These are phyloP conservation scores for Penicillium sp. DNA, from an alignment of 2,329 filamentous ascomycete genomes.

Conservation along the genomic window DNA sequence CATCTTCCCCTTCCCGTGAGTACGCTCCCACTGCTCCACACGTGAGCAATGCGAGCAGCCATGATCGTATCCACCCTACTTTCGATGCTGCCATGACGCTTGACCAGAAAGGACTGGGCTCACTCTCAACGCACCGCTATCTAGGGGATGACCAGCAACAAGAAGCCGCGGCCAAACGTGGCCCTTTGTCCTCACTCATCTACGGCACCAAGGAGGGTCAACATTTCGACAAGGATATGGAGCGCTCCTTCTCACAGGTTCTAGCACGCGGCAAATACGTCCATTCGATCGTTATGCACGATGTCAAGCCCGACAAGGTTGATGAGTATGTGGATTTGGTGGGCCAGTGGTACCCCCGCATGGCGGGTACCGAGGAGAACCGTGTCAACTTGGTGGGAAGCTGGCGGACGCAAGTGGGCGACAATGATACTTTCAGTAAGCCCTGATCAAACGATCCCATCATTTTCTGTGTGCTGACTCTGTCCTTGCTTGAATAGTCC, in stretches of 20 bases:
- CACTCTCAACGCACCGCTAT: slow-evolving; percentile 56
- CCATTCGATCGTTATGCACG: slow-evolving; percentile 94
- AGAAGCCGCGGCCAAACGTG: slow-evolving; percentile 65
- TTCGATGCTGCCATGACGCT: slow-evolving; percentile 43
- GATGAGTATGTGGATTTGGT: slow-evolving; percentile 92
- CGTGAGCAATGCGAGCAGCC: slow-evolving; percentile 48
- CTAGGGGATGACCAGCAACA: slow-evolving; percentile 59
- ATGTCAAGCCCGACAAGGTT: slow-evolving; percentile 92
- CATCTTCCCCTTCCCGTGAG: slow-evolving; percentile 43
- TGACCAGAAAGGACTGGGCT: slow-evolving; percentile 56
- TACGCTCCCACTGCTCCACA: slow-evolving; percentile 46
- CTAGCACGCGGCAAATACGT: slow-evolving; percentile 96
- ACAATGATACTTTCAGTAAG: slow-evolving; percentile 91
- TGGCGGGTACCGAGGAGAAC: slow-evolving; percentile 81
- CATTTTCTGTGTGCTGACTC: slow-evolving; percentile 22
- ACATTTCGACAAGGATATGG: slow-evolving; percentile 91
- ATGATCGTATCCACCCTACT: slow-evolving; percentile 29
- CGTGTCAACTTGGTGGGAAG: slow-evolving; percentile 95
- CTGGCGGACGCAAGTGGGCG: slow-evolving; percentile 96
- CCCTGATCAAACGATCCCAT: neutral
- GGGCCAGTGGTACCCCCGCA: slow-evolving; percentile 85
- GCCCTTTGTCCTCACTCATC: slow-evolving; percentile 79
- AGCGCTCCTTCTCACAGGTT: slow-evolving; percentile 93
- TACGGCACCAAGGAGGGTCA: slow-evolving; percentile 96
- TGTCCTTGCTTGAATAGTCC: slow-evolving; percentile 62